Evolutionary conservation across 805 yeast genomes (phyloP).

Genomic region (Metschnikowia lochheadii): DNA sequence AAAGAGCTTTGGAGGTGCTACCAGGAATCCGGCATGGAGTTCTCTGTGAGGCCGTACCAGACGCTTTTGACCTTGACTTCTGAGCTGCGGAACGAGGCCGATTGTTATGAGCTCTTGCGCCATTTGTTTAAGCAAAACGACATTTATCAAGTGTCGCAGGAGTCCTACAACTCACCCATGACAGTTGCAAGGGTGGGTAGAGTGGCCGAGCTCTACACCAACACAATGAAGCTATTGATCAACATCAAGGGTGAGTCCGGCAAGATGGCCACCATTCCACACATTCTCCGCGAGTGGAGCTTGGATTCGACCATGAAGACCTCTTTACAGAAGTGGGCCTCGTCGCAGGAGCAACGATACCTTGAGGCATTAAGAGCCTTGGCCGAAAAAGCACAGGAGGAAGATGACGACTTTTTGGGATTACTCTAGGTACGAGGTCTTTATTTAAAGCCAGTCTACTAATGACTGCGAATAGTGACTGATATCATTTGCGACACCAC

Average conservation of each 20-base stretch:
- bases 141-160: conserved; percentile 11
- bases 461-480: no score
- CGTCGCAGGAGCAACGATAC: conserved; percentile 19
- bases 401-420: conserved; percentile 31
- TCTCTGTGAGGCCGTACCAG: conserved; percentile 23
- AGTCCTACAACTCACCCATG: conserved; percentile 18
- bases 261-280: conserved; percentile 26
- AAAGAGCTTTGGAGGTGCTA: conserved; percentile 35
- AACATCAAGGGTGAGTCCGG: conserved; percentile 26
- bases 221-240: conserved; percentile 25
- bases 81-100: conserved; percentile 20
- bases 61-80: conserved; percentile 21
- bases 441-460: no score
- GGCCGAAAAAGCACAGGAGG: conserved; percentile 25
- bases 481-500: no score
- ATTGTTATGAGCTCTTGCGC: conserved; percentile 22
- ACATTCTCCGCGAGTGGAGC: conserved; percentile 36
- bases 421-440: conserved; percentile 17
- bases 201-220: conserved; percentile 14
- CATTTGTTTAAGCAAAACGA: conserved; percentile 13
- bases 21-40: conserved; percentile 21
- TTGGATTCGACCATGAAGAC: conserved; percentile 27
- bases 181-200: conserved; percentile 2
- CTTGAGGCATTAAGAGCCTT: conserved; percentile 21
- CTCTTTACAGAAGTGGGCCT: conserved; percentile 22